Percentiles rank a stretch among this genome's conserved stretches.
These are phyloP conservation scores for Ceratobasidium sp. DNA, from an alignment of 1,284 basidiomycete species.

Conservation along the genomic window DNA sequence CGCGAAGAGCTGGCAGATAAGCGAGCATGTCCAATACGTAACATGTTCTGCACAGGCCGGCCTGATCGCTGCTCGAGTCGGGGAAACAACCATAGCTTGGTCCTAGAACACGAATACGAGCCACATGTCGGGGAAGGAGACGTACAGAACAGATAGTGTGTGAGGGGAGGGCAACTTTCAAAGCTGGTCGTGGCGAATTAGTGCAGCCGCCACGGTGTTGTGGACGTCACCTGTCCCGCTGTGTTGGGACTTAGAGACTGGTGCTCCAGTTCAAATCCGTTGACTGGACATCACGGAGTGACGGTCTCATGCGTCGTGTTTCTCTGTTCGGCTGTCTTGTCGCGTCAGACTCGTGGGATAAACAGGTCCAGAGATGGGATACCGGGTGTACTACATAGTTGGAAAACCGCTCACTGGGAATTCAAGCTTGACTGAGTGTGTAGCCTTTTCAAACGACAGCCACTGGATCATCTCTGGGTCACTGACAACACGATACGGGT, in stretches of 20 bases:
- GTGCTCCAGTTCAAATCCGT: neutral
- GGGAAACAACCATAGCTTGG: too few species aligned
- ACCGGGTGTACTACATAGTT: slow-evolving; percentile 78
- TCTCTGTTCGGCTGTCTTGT: slow-evolving; percentile 81
- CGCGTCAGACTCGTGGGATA: slow-evolving; percentile 87
- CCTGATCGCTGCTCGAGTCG: too few species aligned
- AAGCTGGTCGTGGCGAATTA: too few species aligned
- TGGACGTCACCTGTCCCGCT: too few species aligned
- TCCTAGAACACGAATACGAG: too few species aligned
- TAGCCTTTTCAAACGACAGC: slow-evolving; percentile 67
- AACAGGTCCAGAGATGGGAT: slow-evolving; percentile 89
- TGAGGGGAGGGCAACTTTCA: too few species aligned
- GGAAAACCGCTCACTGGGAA: slow-evolving; percentile 82
- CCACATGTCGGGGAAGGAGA: too few species aligned
- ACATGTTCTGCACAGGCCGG: too few species aligned
- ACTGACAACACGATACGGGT: slow-evolving; percentile 91
- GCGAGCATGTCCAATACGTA: too few species aligned
- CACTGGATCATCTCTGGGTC: slow-evolving; percentile 92
- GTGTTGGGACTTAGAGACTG: slow-evolving; percentile 24
- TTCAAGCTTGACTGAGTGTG: slow-evolving; percentile 74
- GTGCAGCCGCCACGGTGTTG: too few species aligned
- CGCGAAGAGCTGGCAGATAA: too few species aligned
- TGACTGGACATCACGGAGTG: slow-evolving; percentile 6
- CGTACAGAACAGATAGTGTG: too few species aligned
- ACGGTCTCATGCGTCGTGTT: slow-evolving; percentile 31